phyloP scores from a whole-genome alignment of 345 rosid species.

The Eutrema heterophyllum region DNA sequence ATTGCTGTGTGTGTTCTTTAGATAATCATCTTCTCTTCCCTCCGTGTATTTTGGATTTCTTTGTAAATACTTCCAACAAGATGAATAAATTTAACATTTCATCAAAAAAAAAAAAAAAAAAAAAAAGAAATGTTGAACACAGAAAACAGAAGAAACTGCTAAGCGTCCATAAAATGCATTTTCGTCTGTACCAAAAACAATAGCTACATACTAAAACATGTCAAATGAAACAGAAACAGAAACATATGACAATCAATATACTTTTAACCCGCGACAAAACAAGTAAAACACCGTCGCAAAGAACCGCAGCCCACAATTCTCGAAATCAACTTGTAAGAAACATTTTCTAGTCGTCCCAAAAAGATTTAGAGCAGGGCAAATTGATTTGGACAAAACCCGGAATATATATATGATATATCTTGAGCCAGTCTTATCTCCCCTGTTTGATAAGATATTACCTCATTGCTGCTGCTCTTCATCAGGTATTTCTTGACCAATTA shows the following conservation, averaged over 20 bases:
- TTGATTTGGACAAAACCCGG: slow-evolving; percentile 12
- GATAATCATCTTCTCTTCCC: no score
- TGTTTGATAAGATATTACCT: slow-evolving; percentile 13
- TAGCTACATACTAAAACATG: not conserved
- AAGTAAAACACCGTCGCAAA: not conserved
- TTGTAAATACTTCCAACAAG: no score
- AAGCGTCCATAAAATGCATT: not conserved
- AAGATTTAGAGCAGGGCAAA: not conserved
- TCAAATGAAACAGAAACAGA: not conserved
- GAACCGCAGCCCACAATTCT: not conserved
- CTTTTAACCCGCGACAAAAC: not conserved
- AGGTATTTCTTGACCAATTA: slow-evolving; percentile 49
- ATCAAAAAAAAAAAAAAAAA: no score
- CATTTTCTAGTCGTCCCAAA: not conserved
- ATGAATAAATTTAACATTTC: no score
- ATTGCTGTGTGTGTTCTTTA: no score
- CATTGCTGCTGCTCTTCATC: slow-evolving; percentile 53
- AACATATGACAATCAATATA: not conserved
- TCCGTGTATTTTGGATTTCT: no score
- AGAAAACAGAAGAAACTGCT: not conserved
- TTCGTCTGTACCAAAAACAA: slow-evolving; percentile 7
- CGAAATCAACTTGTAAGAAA: not conserved
- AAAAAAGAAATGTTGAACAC: not conserved
- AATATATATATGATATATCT: slow-evolving; percentile 8
- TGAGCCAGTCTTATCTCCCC: slow-evolving; percentile 8